Base-by-base conservation (phyloP, 176 grass and related monocot genomes). In the Oropetium thomaeum region DNA sequence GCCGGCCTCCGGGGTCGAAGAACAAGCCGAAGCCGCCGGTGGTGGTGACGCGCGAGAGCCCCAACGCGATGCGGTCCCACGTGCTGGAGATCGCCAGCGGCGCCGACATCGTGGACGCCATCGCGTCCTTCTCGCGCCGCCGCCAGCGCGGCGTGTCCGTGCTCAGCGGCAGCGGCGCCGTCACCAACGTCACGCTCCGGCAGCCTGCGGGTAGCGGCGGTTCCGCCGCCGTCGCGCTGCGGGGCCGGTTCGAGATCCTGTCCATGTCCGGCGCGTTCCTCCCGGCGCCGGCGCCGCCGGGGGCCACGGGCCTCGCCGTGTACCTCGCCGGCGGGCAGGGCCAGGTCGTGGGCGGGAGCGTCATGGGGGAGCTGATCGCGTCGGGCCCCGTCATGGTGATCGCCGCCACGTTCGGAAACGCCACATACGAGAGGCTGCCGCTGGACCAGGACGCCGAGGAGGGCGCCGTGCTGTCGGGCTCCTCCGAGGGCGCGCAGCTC, bases 1-100 rank as follows among this genome's bases (percentile, higher is more conserved):
- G 94, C 10, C 79, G 94, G 15, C 94, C 94, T 1, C 85, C 94
- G 0, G 94, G 94, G 14, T 97, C 94, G 15, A 97, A 93, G 83
- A 97, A 97, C 90, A 97, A 87, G 81, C 85, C 90, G 1, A 97
- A 97, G 75, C 90, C 94, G 7, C 94, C 94, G 4, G 82, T 97
- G 22, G 76, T 97, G 73, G 79, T 97, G 44, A 84, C 86, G 35
- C 88, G 88, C 11, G 94, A 97, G 81, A 97, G 88, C 78, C 88
- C 90, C 45, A 89, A 91, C 81, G 90, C 88, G 73, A 89, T 97
- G 58, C 88, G 94, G 32, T 97, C 94, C 28, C 90, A 97, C 84
- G 90, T 97, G 35, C 83, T 97, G 8, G 94, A 97, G 88, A 91
- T 97, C 69, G 81, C 94, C 22, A 91, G 88, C 86, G 90, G 94